Evolutionary conservation across 2,329 filamentous ascomycete genomes (phyloP).

Genomic region (Fusarium armeniacum): DNA sequence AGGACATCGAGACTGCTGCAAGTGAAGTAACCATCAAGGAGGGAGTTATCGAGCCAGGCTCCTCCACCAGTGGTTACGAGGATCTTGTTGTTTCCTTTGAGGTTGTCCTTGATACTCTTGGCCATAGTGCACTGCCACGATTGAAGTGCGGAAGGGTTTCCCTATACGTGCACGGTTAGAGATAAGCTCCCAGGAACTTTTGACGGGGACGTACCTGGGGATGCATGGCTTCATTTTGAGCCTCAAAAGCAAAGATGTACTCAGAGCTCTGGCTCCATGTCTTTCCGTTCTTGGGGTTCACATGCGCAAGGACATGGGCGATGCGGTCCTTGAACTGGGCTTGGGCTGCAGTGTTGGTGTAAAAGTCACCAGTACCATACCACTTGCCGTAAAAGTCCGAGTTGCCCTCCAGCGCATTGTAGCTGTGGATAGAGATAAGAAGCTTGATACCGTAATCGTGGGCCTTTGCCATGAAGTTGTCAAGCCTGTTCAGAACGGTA

Average conservation of each 20-base stretch:
- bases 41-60: slow-evolving; percentile 36
- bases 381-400: slow-evolving; percentile 12
- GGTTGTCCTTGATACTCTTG: slow-evolving; percentile 41
- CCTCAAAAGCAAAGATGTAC: slow-evolving; percentile 47
- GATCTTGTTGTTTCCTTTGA: slow-evolving; percentile 10
- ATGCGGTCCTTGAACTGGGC: slow-evolving; percentile 3
- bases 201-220: slow-evolving; percentile 9
- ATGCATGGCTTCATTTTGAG: slow-evolving; percentile 47
- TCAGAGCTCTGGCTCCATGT: slow-evolving; percentile 38
- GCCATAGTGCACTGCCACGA: slow-evolving; percentile 48
- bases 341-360: slow-evolving; percentile 1
- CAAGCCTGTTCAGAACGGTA: slow-evolving; percentile 17
- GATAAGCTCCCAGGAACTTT: too few species aligned
- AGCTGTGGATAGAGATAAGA: slow-evolving; percentile 11
- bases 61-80: slow-evolving; percentile 43
- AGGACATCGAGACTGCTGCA: slow-evolving; percentile 17
- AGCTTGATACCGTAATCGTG: slow-evolving; percentile 15
- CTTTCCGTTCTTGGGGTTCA: slow-evolving; percentile 30
- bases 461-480: slow-evolving; percentile 18
- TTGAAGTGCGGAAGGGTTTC: slow-evolving; percentile 27
- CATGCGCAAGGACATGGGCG: slow-evolving; percentile 5
- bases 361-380: slow-evolving; percentile 16
- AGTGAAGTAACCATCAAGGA: slow-evolving; percentile 20
- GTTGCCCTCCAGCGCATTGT: slow-evolving; percentile 13
- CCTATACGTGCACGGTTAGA: slow-evolving; percentile 15